A percentile compares a stretch with the other conserved stretches of the same genome.
Conservation (phyloP, 1,284 basidiomycete species). For the Cutaneotrichosporon arboriforme region DNA sequence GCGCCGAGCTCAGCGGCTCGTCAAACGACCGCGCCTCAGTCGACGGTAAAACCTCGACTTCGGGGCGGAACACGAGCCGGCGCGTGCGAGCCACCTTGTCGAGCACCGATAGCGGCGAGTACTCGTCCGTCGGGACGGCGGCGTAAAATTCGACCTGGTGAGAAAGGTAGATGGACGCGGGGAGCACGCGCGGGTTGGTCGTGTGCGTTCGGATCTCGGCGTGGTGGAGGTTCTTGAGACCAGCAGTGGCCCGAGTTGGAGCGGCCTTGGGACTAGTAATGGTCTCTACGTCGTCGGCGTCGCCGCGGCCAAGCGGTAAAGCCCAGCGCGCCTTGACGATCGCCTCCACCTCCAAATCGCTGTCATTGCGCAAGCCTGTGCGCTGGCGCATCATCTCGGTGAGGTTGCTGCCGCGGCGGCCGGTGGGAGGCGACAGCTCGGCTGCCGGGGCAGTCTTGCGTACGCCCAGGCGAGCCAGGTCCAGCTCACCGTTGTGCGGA, state of each 20-base stretch:
- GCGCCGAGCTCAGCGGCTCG: constrained; percentile 66
- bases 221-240: constrained; percentile 60
- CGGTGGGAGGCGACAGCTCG: not conserved
- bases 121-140: constrained; percentile 66
- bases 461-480: constrained; percentile 23
- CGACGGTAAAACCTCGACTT: constrained; percentile 57
- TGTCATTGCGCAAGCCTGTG: constrained; percentile 17
- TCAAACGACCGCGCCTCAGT: constrained; percentile 57
- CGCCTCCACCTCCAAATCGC: constrained; percentile 55
- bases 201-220: constrained; percentile 73
- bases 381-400: constrained; percentile 42
- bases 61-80: constrained; percentile 64
- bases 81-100: constrained; percentile 58
- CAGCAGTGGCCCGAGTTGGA: not conserved
- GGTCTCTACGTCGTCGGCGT: constrained; percentile 41
- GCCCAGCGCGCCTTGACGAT: constrained; percentile 63
- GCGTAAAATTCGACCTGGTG: constrained; percentile 74
- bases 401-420: constrained; percentile 31
- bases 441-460: not conserved
- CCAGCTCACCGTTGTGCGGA: constrained; percentile 17
- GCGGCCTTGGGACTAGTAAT: not conserved
- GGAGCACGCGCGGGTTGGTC: constrained; percentile 56
- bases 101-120: constrained; percentile 64
- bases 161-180: constrained; percentile 68
- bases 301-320: constrained; percentile 53